phyloP scores from a whole-genome alignment of 345 rosid genomes.

The Pugionium dolabratum region DNA sequence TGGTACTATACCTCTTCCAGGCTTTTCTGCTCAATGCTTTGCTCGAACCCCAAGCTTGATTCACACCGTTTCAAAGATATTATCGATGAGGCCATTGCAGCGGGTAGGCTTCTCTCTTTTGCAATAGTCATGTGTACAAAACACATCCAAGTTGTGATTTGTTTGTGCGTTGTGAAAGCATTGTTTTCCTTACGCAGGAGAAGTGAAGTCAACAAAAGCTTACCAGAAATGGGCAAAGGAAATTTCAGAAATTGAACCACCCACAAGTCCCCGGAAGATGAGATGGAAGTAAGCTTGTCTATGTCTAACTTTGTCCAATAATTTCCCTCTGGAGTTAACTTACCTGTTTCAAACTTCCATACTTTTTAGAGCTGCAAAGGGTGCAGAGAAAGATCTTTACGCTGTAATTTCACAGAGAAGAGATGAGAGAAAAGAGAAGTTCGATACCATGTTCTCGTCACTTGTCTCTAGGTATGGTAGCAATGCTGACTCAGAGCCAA shows the following conservation, averaged over 20 bases:
- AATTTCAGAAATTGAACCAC: slow-evolving; percentile 67
- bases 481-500: slow-evolving; percentile 55
- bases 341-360: not conserved
- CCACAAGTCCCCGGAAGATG: slow-evolving; percentile 56
- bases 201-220: slow-evolving; percentile 66
- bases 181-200: slow-evolving; percentile 50
- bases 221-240: slow-evolving; percentile 80
- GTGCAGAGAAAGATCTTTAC: slow-evolving; percentile 57
- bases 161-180: slow-evolving; percentile 2
- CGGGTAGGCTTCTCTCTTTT: slow-evolving; percentile 46
- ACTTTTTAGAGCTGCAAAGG: slow-evolving; percentile 47
- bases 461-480: slow-evolving; percentile 72
- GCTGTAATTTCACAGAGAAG: slow-evolving; percentile 66
- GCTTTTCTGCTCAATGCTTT: slow-evolving; percentile 91
- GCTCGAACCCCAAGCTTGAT: slow-evolving; percentile 86
- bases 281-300: slow-evolving; percentile 57
- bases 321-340: not conserved
- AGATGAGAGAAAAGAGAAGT: slow-evolving; percentile 60
- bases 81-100: slow-evolving; percentile 67
- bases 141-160: slow-evolving; percentile 8
- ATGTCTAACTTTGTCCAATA: not conserved
- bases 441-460: slow-evolving; percentile 87
- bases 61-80: slow-evolving; percentile 85
- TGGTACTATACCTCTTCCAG: slow-evolving; percentile 41
- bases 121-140: not conserved